These are phyloP conservation scores for Termitomyces sp. DNA, from an alignment of 768 basidiomycete genomes.

Conservation along the genomic window DNA sequence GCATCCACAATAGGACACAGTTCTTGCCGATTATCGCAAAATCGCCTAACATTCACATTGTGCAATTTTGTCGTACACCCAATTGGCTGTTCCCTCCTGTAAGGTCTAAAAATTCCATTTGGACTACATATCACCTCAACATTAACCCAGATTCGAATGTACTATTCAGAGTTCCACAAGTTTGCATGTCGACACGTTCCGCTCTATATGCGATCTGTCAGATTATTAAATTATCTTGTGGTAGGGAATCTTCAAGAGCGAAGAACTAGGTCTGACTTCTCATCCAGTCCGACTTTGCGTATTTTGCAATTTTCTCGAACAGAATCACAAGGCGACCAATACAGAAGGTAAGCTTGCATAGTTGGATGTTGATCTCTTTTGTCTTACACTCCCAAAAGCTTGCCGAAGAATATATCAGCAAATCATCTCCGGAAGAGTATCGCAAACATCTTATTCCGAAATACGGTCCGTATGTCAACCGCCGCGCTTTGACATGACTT, in stretches of 20 bases:
- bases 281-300: conserved; percentile 6
- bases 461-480: conserved; percentile 29
- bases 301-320: conserved; percentile 9
- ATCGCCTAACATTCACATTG: conserved; percentile 32
- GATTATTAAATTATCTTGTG: conserved; percentile 14
- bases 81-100: conserved; percentile 45
- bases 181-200: conserved; percentile 39
- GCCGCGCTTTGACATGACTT: neutral
- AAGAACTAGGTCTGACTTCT: neutral
- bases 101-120: conserved; percentile 4
- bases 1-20: conserved; percentile 34
- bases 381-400: conserved; percentile 9
- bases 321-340: conserved; percentile 2
- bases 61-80: conserved; percentile 45
- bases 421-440: conserved; percentile 39
- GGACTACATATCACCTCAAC: neutral
- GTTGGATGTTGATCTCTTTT: neutral
- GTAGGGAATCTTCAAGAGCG: conserved; percentile 3
- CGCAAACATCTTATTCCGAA: conserved; percentile 39
- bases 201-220: conserved; percentile 24
- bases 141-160: conserved; percentile 16
- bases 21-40: conserved; percentile 39
- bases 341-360: neutral
- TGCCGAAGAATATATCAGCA: conserved; percentile 27
- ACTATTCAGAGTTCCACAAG: conserved; percentile 26